These are phyloP conservation scores for Geum urbanum DNA, from an alignment of 306 rosid species.

Conservation along the genomic window DNA sequence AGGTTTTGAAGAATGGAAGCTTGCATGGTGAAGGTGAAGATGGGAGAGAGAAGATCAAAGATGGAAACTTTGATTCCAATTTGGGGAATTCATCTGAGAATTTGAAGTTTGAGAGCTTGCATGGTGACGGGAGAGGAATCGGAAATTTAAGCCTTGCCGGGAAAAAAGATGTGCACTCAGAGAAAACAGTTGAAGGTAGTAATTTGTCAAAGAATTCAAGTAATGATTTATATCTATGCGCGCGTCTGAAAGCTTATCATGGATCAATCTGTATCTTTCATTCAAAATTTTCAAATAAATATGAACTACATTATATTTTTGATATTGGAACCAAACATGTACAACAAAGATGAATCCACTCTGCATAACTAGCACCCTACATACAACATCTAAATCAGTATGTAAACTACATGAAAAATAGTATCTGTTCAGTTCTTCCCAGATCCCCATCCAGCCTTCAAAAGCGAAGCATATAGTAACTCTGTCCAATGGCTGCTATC, in stretches of 20 bases:
- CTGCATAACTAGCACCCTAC: neutral
- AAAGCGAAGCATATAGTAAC: slow-evolving; percentile 42
- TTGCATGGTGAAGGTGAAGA: slow-evolving; percentile 16
- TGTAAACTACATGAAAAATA: neutral
- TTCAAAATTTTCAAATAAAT: neutral
- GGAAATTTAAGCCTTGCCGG: slow-evolving; percentile 25
- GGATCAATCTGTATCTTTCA: neutral
- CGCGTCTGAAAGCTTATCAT: too few relatives aligned
- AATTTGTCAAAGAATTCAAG: slow-evolving; percentile 19
- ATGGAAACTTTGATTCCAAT: neutral
- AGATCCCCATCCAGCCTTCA: slow-evolving; percentile 29
- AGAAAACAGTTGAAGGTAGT: neutral
- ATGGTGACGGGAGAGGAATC: slow-evolving; percentile 19
- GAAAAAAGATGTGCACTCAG: slow-evolving; percentile 10
- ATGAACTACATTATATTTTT: neutral
- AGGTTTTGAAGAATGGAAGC: slow-evolving; percentile 30
- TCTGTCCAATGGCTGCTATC: slow-evolving; percentile 74
- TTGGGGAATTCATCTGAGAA: slow-evolving; percentile 14
- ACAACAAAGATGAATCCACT: slow-evolving; percentile 3
- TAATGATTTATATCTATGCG: neutral
- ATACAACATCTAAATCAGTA: slow-evolving; percentile 13
- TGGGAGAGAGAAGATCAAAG: slow-evolving; percentile 18
- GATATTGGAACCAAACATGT: neutral
- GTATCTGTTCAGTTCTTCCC: slow-evolving; percentile 7
- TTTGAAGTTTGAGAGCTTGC: slow-evolving; percentile 26